Base-by-base conservation (phyloP, 2,329 filamentous ascomycete genomes). In the Periconia digitata region DNA sequence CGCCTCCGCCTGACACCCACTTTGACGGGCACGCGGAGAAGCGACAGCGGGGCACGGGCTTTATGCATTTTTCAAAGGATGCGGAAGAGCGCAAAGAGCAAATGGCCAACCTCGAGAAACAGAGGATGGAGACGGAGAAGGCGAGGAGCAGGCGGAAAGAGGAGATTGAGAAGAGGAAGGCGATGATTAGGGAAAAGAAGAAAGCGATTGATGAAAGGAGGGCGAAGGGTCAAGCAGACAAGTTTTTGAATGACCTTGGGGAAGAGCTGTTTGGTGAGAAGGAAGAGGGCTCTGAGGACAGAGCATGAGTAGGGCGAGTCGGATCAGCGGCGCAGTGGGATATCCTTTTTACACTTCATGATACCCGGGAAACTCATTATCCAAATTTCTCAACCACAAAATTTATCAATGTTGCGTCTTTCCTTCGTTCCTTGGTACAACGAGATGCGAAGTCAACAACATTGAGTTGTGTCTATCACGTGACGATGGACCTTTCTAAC, bases 21-120 rank as follows among this genome's bases (percentile, higher is more conserved):
- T 99, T 97, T 72, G 88, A 96, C 69, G 90, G 90, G 1, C 82
- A 83, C 51, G 81, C 80, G 51, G 94, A 99, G 78, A 85, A 96
- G 41, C 79, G 94, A 51, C 90, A 84, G 38, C 92, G 94, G 62
- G 94, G 94, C 3, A 89, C 89, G 0, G 94, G 89, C 0, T 99
- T 97, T 73, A 96, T 91, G 75, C 85, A 87, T 47, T 97, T 99
- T 67, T 90, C 86, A 49, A 82, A 81, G 56, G 87, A 95, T 69
- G 85, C 87, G 64, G 84, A 81, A 56, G 76, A 78, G 55, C 72
- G 82, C 40, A 77, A 85, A 64, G 72, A 73, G 61, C 89, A 97
- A 78, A 96, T 97, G 89, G 79, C 82, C 56, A 80, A 79, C 38
- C 74, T 96, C 46, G 80, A 84, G 54, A 76, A 79, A 58, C 85